phyloP scores from a whole-genome alignment of 106 monocot genomes.

The Narthecium ossifragum region DNA sequence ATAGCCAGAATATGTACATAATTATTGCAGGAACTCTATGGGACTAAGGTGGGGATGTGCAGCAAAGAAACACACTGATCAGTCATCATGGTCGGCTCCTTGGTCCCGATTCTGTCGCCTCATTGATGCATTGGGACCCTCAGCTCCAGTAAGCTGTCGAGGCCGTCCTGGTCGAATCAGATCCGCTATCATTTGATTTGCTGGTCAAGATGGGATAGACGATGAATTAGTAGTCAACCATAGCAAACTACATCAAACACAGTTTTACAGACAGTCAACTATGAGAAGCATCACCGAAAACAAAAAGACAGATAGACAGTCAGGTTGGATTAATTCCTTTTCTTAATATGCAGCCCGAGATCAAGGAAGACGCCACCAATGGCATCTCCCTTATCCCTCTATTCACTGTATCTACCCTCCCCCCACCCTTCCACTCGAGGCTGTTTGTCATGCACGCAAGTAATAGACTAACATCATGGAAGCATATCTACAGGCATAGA shows the following conservation, averaged over 20 bases:
- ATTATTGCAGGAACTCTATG: neutral
- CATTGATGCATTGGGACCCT: neutral
- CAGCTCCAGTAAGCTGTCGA: neutral
- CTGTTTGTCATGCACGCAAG: no score
- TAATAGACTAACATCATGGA: no score
- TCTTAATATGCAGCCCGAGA: no score
- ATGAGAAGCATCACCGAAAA: neutral
- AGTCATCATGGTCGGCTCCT: neutral
- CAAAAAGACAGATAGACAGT: no score
- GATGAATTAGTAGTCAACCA: neutral
- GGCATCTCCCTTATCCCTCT: no score
- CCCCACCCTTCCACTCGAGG: no score
- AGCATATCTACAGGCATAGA: no score
- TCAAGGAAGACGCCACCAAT: no score
- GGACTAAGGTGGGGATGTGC: neutral
- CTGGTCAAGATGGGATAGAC: constrained; percentile 5
- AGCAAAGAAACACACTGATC: neutral
- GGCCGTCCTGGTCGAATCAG: neutral
- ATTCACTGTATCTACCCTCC: no score
- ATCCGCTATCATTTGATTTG: constrained; percentile 14
- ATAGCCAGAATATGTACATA: neutral
- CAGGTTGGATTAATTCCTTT: no score
- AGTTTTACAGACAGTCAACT: neutral
- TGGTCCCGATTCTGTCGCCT: neutral
- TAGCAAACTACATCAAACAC: neutral